phyloP scores from a whole-genome alignment of 2,329 filamentous ascomycete genomes.

The Fusarium sp. region DNA sequence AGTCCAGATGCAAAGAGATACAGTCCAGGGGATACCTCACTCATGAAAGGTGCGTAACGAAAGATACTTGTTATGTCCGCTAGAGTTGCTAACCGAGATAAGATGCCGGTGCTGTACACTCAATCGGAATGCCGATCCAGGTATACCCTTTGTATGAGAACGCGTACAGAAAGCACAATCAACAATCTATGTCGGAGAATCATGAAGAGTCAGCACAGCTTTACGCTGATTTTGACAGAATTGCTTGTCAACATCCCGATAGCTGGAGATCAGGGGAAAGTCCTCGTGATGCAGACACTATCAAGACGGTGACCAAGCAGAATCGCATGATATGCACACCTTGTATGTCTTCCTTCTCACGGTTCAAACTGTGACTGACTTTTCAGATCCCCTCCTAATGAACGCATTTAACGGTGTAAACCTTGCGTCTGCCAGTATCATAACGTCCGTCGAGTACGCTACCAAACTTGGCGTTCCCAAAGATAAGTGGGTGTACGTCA shows the following conservation, averaged over 20 bases:
- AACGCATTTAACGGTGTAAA: slow-evolving; percentile 80
- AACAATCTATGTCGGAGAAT: slow-evolving; percentile 68
- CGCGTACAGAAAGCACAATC: slow-evolving; percentile 67
- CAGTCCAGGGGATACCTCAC: slow-evolving; percentile 61
- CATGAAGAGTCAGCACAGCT: slow-evolving; percentile 69
- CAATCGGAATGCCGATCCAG: slow-evolving; percentile 73
- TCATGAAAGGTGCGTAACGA: slow-evolving; percentile 42
- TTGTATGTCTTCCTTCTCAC: slow-evolving; percentile 58
- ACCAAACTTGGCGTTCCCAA: slow-evolving; percentile 65
- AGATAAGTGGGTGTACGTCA: slow-evolving; percentile 71
- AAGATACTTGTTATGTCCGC: accelerated
- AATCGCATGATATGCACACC: slow-evolving; percentile 78
- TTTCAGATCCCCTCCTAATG: slow-evolving; percentile 73
- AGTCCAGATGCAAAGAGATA: slow-evolving; percentile 60
- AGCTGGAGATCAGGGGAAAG: slow-evolving; percentile 69
- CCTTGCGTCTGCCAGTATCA: slow-evolving; percentile 69
- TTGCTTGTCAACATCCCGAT: slow-evolving; percentile 64
- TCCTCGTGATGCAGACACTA: slow-evolving; percentile 61
- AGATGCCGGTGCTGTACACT: slow-evolving; percentile 69
- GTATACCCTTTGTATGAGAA: slow-evolving; percentile 78
- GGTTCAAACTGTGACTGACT: accelerated
- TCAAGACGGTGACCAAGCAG: slow-evolving; percentile 65
- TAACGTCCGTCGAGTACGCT: slow-evolving; percentile 70
- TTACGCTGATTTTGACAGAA: slow-evolving; percentile 70
- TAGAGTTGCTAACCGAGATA: background rate